Evolutionary conservation across 2,329 filamentous ascomycete genomes (phyloP).

Genomic region (Penicillium hordei): DNA sequence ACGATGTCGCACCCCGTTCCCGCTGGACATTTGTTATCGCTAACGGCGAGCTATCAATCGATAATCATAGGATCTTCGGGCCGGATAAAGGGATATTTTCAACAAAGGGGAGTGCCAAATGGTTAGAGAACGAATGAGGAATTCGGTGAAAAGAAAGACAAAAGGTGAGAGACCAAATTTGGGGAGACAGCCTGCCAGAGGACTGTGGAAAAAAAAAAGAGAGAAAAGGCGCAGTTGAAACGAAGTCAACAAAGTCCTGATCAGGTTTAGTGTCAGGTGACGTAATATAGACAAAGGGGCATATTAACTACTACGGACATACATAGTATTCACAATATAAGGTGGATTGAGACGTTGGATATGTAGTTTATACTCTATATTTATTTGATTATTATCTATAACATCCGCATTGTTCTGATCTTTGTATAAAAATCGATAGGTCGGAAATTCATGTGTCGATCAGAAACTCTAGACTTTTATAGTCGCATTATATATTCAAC

Average conservation of each 20-base stretch:
- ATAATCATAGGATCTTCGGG: not conserved
- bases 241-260: constrained; percentile 18
- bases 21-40: constrained; percentile 44
- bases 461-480: not conserved
- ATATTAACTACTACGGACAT: not conserved
- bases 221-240: constrained; percentile 13
- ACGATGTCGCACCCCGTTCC: constrained; percentile 38
- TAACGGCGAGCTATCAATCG: constrained; percentile 13
- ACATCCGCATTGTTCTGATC: not conserved
- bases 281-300: constrained; percentile 12
- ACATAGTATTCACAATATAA: not conserved
- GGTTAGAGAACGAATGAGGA: not conserved
- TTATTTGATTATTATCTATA: not conserved
- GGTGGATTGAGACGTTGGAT: not conserved
- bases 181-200: constrained; percentile 15
- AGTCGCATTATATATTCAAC: not conserved
- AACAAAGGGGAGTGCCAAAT: not conserved
- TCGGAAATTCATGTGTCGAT: constrained; percentile 2
- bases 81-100: not conserved
- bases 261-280: constrained; percentile 17
- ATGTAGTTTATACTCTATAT: not conserved
- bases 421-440: not conserved
- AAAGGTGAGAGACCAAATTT: constrained; percentile 14
- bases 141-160: constrained; percentile 11
- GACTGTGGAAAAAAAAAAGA: constrained; percentile 12